A percentile compares a stretch with the other conserved stretches of the same genome.
Conservation (phyloP, 495 filamentous ascomycete genomes). For the Parathielavia appendiculata region DNA sequence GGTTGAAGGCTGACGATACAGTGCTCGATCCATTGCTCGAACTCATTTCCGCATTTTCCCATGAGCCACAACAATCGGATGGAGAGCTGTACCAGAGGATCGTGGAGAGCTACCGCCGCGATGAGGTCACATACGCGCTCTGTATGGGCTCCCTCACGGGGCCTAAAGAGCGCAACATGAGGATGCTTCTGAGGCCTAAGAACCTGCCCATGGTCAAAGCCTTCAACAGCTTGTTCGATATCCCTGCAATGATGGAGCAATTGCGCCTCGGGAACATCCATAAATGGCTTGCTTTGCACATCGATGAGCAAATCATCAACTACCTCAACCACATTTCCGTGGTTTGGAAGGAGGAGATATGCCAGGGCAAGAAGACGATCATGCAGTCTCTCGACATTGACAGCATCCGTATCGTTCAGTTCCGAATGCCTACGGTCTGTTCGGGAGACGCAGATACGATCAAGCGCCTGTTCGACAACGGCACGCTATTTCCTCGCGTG, state of each 20-base stretch:
- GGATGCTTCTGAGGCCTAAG: slow-evolving; percentile 9
- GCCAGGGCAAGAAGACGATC: not conserved
- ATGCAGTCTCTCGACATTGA: slow-evolving; percentile 15
- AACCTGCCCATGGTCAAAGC: slow-evolving; percentile 6
- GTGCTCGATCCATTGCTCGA: slow-evolving; percentile 11
- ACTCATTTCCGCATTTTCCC: slow-evolving; percentile 5
- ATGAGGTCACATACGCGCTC: slow-evolving; percentile 9
- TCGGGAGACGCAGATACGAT: slow-evolving; percentile 14
- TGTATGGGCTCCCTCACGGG: slow-evolving; percentile 4
- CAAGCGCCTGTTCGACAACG: slow-evolving; percentile 15
- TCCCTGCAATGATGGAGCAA: slow-evolving; percentile 9
- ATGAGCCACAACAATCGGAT: slow-evolving; percentile 9
- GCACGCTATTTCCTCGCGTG: slow-evolving; percentile 14
- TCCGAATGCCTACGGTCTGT: slow-evolving; percentile 14
- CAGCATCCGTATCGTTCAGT: slow-evolving; percentile 14
- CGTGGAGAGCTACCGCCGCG: slow-evolving; percentile 7
- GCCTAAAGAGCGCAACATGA: slow-evolving; percentile 10
- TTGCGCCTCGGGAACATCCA: slow-evolving; percentile 6
- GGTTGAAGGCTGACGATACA: slow-evolving; percentile 4
- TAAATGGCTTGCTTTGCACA: slow-evolving; percentile 10
- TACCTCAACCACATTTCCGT: slow-evolving; percentile 9
- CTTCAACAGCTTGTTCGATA: slow-evolving; percentile 5
- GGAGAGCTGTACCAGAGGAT: slow-evolving; percentile 12
- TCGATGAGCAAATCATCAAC: slow-evolving; percentile 7
- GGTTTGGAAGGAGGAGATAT: slow-evolving; percentile 9